Percentiles rank a stretch among this genome's conserved stretches.
These are phyloP conservation scores for Cetradonia linearis DNA, from an alignment of 495 filamentous ascomycete species.

Conservation along the genomic window DNA sequence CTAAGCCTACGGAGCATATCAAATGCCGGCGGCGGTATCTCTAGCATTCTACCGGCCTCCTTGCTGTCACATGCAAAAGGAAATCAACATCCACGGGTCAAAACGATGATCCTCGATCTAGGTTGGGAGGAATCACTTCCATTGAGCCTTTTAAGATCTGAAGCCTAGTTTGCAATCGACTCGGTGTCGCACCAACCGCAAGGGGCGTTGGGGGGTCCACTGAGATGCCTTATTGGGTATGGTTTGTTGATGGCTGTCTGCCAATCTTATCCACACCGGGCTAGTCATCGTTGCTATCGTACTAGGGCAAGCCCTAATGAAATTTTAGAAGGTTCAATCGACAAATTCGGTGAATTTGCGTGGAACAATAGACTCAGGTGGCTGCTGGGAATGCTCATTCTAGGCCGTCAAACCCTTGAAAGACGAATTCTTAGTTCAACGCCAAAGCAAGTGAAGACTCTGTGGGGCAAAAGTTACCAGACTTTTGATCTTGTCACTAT, in stretches of 20 bases:
- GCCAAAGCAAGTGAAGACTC: background rate
- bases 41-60: background rate
- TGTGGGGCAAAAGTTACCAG: constrained; percentile 3
- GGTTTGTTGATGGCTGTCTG: background rate
- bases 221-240: constrained; percentile 5
- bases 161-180: constrained; percentile 2
- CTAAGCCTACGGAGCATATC: background rate
- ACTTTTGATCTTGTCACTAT: background rate
- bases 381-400: constrained; percentile 3
- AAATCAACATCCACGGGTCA: background rate
- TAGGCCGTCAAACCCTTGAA: constrained; percentile 13
- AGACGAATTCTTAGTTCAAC: background rate
- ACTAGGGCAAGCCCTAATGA: constrained; percentile 10
- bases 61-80: constrained; percentile 2
- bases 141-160: constrained; percentile 1
- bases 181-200: background rate
- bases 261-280: constrained; percentile 2
- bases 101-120: background rate
- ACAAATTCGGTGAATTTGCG: constrained; percentile 9
- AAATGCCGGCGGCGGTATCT: background rate
- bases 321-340: constrained; percentile 7
- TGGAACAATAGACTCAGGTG: constrained; percentile 10
- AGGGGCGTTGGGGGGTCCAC: background rate
- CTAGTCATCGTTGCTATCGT: background rate
- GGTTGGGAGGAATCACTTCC: background rate